Base-by-base conservation (phyloP, 164 flowering plant species). In the Nymphaea thermarum region DNA sequence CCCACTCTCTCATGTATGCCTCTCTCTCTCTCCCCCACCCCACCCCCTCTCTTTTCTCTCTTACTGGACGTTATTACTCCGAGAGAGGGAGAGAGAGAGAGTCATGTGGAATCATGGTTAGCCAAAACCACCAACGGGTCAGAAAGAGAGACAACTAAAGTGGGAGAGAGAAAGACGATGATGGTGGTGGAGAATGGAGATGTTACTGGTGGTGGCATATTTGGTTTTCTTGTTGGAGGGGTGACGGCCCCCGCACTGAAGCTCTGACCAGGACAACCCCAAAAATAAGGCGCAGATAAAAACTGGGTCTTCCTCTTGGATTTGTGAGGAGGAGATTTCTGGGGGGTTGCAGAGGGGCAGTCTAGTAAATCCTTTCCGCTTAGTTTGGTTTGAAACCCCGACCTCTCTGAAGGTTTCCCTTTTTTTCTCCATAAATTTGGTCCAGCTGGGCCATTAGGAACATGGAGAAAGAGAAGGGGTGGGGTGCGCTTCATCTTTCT, bases 291-390 rank as follows among this genome's bases (percentile, higher is more conserved):
- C 79, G 86, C 82, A 75, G 75, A 77, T 77, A 78, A 36, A 60
- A 66, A 65, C 41, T 70, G 73, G 61, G 67, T 57, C 51, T 64
- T 62, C 42, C 36, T 60, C 43, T 65, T 60, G 12, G 68, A 67
- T 42, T 66, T 60, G 64, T 59, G 71, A 72, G 77, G 74, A 71
- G 47, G 75, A 72, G 85, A 76, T 70, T 79, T 70, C 66, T 76
- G 72, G 83, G 84, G 75, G 71, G 81, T 83, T 86, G 89, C 90
- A 88, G 90, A 86, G 77, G 94, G 94, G 94, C 64, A 88, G 73
- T 82, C 73, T 65, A 42, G 89, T 84, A 51, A 68, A 77, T 51
- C 15, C 64, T 44, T 60, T 65, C 67, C 60, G 66, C 59, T 68
- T 59, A 66, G 65, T 67, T 68, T 72, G 72, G 73, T 69, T 75